Percentiles rank a stretch among this genome's conserved stretches.
Conservation (phyloP, 352 stramenopile species). For the Phytophthora litchii region DNA sequence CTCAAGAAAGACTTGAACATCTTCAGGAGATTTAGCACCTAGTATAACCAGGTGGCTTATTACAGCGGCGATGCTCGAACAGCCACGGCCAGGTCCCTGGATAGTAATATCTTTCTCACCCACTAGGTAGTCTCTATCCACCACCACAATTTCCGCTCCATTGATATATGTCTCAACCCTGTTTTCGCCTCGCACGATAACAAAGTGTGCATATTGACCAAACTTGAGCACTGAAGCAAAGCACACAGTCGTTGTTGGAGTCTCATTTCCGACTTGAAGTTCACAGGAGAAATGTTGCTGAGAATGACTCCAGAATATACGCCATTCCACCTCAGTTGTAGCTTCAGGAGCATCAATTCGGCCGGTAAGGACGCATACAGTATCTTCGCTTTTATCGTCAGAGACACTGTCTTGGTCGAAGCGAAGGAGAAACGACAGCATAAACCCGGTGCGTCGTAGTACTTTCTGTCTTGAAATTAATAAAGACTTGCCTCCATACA, state of each 20-base stretch:
- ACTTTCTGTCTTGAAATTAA: conserved; percentile 3
- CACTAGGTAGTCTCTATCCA: conserved; percentile 1
- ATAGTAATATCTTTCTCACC: conserved; percentile 15
- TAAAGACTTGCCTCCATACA: conserved; percentile 40
- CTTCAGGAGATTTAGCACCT: conserved; percentile 11
- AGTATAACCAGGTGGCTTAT: conserved; percentile 62
- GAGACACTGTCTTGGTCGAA: conserved; percentile 28
- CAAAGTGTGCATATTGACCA: conserved; percentile 39
- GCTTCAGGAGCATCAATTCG: conserved; percentile 6
- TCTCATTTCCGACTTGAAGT: conserved; percentile 12
- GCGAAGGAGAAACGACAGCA: conserved; percentile 59
- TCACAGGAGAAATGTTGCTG: conserved; percentile 20
- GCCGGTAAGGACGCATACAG: conserved; percentile 23
- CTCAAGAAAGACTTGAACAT: conserved; percentile 35
- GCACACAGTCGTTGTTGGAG: not conserved
- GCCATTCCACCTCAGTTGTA: conserved; percentile 16
- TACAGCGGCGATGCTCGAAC: conserved; percentile 17
- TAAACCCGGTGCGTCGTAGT: not conserved
- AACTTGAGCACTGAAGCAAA: conserved; percentile 9
- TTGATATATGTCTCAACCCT: conserved; percentile 31
- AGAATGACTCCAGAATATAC: conserved; percentile 26
- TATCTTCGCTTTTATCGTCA: not conserved
- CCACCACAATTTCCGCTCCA: conserved; percentile 11
- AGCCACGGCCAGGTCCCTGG: conserved; percentile 22
- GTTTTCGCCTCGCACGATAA: conserved; percentile 10